Evolutionary conservation across 441 rosid genomes (phyloP).

Genomic region (Gossypium aridum): DNA sequence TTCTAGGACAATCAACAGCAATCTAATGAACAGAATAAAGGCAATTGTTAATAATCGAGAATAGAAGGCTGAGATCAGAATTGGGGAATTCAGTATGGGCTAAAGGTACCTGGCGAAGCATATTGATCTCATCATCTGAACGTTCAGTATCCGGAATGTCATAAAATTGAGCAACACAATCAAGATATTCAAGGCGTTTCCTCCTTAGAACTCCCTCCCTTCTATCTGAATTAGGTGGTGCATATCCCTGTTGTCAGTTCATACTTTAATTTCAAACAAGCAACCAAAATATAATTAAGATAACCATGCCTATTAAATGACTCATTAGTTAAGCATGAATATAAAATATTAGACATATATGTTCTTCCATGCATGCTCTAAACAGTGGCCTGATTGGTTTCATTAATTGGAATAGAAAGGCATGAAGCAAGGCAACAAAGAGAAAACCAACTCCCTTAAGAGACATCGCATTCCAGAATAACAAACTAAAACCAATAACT

Average conservation of each 20-base stretch:
- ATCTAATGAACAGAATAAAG: slow-evolving; percentile 43
- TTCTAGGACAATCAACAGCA: slow-evolving; percentile 97
- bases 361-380: background rate
- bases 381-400: background rate
- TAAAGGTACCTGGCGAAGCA: slow-evolving; percentile 87
- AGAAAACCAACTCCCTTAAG: background rate
- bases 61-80: background rate
- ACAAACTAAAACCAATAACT: slow-evolving; percentile 1
- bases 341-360: background rate
- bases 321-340: slow-evolving; percentile 5
- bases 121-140: slow-evolving; percentile 90
- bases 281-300: slow-evolving; percentile 18
- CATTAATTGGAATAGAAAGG: background rate
- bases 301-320: background rate
- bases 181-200: slow-evolving; percentile 91
- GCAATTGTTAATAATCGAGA: slow-evolving; percentile 14
- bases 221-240: slow-evolving; percentile 99
- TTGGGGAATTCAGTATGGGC: slow-evolving; percentile 1
- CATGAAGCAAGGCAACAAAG: background rate
- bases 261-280: slow-evolving; percentile 45
- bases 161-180: slow-evolving; percentile 88
- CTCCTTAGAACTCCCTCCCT: slow-evolving; percentile 90
- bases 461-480: background rate
- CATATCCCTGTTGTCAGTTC: slow-evolving; percentile 99
- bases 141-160: slow-evolving; percentile 92